Conservation (phyloP, 192 early-diverging fungal species). For the Mortierella hygrophila region DNA sequence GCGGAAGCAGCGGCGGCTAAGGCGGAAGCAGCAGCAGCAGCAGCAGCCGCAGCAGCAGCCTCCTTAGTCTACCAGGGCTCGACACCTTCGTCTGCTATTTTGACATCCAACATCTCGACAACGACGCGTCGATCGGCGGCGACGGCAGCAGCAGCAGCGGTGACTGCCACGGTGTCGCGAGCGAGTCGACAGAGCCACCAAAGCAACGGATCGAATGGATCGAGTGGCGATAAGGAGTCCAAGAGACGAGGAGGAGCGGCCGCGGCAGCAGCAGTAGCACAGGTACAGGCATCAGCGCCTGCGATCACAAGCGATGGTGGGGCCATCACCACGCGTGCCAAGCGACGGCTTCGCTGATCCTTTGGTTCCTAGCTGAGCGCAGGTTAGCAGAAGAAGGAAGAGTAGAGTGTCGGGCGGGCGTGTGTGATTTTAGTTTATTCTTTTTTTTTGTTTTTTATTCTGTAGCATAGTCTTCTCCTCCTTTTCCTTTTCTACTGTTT, state of each 20-base stretch:
- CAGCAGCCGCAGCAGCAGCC: not conserved
- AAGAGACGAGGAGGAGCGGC: constrained; percentile 29
- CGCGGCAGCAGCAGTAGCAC: constrained; percentile 3
- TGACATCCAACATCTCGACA: constrained; percentile 42
- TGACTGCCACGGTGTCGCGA: constrained; percentile 31
- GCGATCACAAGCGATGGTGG: constrained; percentile 8
- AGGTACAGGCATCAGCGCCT: not conserved
- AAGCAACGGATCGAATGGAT: constrained; percentile 8
- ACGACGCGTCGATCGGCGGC: constrained; percentile 48
- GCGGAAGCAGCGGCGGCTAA: not conserved
- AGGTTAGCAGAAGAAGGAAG: not conserved
- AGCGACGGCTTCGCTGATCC: constrained; percentile 36
- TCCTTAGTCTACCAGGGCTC: constrained; percentile 12
- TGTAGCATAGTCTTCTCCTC: not conserved
- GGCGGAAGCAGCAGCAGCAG: not conserved
- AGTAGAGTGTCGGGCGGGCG: not conserved
- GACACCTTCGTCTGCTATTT: constrained; percentile 40
- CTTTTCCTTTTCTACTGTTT: not conserved
- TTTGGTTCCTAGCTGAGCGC: not conserved
- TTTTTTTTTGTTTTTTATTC: not conserved
- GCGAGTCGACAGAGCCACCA: constrained; percentile 20
- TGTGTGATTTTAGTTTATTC: not conserved
- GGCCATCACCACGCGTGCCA: constrained; percentile 25
- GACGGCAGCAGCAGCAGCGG: constrained; percentile 43
- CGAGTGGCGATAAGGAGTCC: constrained; percentile 12